A percentile compares a stretch with the other conserved stretches of the same genome.
phyloP scores from a whole-genome alignment of 768 basidiomycete genomes.

The Termitomyces sp. region DNA sequence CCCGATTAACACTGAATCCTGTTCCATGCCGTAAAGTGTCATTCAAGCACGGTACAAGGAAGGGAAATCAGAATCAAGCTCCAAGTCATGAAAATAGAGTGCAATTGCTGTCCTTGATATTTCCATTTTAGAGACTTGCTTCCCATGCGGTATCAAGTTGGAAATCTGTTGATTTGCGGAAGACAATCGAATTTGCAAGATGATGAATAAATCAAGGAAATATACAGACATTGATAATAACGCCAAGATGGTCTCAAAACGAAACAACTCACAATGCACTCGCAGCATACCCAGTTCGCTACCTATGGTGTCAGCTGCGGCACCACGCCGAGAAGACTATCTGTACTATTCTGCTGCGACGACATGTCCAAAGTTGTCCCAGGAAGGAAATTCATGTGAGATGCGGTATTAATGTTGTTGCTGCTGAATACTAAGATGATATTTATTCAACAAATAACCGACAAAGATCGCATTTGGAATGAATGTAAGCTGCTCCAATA shows the following conservation, averaged over 20 bases:
- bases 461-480: constrained; percentile 50
- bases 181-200: constrained; percentile 34
- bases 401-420: no score
- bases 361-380: not conserved
- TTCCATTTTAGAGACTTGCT: not conserved
- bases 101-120: constrained; percentile 1
- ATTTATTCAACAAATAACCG: not conserved
- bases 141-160: constrained; percentile 15
- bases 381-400: not conserved
- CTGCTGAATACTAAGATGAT: not conserved
- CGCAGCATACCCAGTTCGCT: not conserved
- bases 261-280: not conserved
- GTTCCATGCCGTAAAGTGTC: not conserved
- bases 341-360: not conserved
- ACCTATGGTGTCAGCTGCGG: not conserved
- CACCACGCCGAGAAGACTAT: not conserved
- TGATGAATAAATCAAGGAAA: constrained; percentile 34
- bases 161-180: constrained; percentile 30
- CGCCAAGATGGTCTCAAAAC: not conserved
- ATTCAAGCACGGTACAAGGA: no score
- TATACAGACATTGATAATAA: constrained; percentile 17
- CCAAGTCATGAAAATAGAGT: not conserved
- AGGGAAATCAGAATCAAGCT: not conserved
- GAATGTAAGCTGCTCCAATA: constrained; percentile 51
- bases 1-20: no score